These are phyloP conservation scores for Mitragyna speciosa DNA, from an alignment of 257 asterid species.

Conservation along the genomic window DNA sequence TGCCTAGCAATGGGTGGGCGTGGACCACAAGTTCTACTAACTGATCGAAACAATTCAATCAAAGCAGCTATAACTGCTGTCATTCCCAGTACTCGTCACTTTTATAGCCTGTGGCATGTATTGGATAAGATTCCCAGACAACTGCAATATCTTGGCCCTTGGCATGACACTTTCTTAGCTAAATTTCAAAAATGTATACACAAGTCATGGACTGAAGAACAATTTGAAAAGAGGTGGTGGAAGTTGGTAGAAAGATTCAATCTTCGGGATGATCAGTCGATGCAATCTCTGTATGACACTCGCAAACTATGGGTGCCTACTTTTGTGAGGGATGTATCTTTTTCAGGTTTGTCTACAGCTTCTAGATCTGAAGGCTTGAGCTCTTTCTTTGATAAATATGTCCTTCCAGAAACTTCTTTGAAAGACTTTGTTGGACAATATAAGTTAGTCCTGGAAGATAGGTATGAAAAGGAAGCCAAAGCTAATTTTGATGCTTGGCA, in stretches of 20 bases:
- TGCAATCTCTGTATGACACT: conserved; percentile 61
- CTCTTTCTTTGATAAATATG: conserved; percentile 70
- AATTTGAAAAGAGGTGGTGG: conserved; percentile 82
- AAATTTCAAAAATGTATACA: conserved; percentile 72
- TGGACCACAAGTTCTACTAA: conserved; percentile 62
- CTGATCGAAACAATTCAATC: conserved; percentile 66
- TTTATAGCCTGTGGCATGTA: conserved; percentile 59
- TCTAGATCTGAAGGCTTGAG: conserved; percentile 68
- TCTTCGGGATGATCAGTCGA: conserved; percentile 73
- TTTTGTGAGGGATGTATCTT: conserved; percentile 62
- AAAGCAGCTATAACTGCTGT: conserved; percentile 63
- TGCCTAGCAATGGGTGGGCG: conserved; percentile 79
- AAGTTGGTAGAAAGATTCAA: conserved; percentile 66
- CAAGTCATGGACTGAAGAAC: conserved; percentile 68
- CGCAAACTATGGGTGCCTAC: conserved; percentile 84
- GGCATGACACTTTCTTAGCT: conserved; percentile 63
- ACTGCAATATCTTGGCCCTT: conserved; percentile 60
- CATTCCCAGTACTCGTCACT: conserved; percentile 58
- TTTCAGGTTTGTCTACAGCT: conserved; percentile 64
- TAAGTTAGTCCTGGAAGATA: conserved; percentile 61
- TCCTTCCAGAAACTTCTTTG: conserved; percentile 60
- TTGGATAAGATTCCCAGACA: conserved; percentile 66
- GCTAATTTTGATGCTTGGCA: conserved; percentile 95
- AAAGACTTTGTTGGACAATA: conserved; percentile 60
- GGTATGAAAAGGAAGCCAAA: conserved; percentile 88